Evolutionary conservation across 805 yeast genomes (phyloP), one percentile per base, ranked within the genome.

Genomic region (Vanderwaltozyma tropicalis): DNA sequence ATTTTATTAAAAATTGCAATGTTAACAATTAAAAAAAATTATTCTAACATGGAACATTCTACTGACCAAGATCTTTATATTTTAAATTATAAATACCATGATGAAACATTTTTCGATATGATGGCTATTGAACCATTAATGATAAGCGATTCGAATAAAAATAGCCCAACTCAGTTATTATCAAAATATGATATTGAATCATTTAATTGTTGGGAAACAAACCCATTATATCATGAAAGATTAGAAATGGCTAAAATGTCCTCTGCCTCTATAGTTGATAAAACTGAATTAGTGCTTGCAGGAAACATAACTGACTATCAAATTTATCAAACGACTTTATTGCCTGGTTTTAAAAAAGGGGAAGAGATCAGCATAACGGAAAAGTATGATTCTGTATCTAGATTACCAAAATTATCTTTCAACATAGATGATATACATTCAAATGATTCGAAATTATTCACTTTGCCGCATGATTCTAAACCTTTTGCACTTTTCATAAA

Each of bases 171-270:
- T 1, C 54, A 50, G 27, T 38, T 55, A 20, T 56, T 59, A 8
- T 53, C 69, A 4, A 44, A 49, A 7, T 59, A 50, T 41, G 77
- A 72, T 42, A 40, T 68, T 1, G 60, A 57, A 24, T 61, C 66
- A 1, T 68, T 74, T 44, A 66, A 67, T 37, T 69, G 71, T 46
- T 80, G 87, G 86, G 83, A 79, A 46, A 64, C 71, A 20, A 82
- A 84, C 48, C 76, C 78, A 50, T 65, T 72, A 16, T 68, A 74
- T 44, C 76, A 81, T 50, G 96, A 88, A 55, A 76, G 81, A 42
- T 65, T 82, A n/a, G 96, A 88, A 56, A 80, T 86, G 36, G 67
- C 86, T 1, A 75, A 74, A 52, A 81, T 88, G 88, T 80, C 95
- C 1, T 68, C 84, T 9, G 94, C 94, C 0, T 72, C 92, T 0